A percentile compares a stretch with the other conserved stretches of the same genome.
phyloP scores from a whole-genome alignment of 805 yeast genomes.

The Kodamaea neixiangensis region DNA sequence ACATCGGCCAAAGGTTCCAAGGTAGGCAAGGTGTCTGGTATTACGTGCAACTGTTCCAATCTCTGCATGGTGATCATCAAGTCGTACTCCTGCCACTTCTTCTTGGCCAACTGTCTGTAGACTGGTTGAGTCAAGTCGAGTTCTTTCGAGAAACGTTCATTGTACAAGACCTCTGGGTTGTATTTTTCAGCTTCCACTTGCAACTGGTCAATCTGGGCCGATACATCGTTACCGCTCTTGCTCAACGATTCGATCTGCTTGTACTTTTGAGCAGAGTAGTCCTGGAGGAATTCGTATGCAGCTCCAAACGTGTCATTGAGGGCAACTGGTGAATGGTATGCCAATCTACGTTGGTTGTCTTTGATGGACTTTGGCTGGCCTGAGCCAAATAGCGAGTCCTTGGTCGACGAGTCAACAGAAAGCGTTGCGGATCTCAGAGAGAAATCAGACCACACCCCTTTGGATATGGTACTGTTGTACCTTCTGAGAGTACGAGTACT shows the following conservation, averaged over 20 bases:
- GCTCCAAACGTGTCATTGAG: slow-evolving; percentile 71
- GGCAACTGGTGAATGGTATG: slow-evolving; percentile 69
- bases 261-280: slow-evolving; percentile 47
- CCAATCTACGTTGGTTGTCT: slow-evolving; percentile 41
- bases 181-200: slow-evolving; percentile 63
- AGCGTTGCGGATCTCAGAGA: slow-evolving; percentile 24
- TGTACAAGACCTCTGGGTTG: slow-evolving; percentile 86
- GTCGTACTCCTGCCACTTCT: slow-evolving; percentile 71
- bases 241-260: slow-evolving; percentile 38
- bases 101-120: slow-evolving; percentile 66
- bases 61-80: slow-evolving; percentile 89
- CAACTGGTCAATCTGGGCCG: slow-evolving; percentile 28
- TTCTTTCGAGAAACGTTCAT: slow-evolving; percentile 48
- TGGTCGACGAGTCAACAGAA: slow-evolving; percentile 17
- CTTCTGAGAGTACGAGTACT: not conserved
- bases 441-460: slow-evolving; percentile 36
- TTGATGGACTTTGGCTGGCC: slow-evolving; percentile 50
- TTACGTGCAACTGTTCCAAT: slow-evolving; percentile 77
- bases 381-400: slow-evolving; percentile 18
- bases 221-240: slow-evolving; percentile 21
- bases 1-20: slow-evolving; percentile 79
- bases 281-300: slow-evolving; percentile 61
- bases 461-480: slow-evolving; percentile 11
- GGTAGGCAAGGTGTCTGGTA: slow-evolving; percentile 94
- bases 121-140: slow-evolving; percentile 76